A percentile compares a stretch with the other conserved stretches of the same genome.
These are phyloP conservation scores for Firmiana major DNA, from an alignment of 345 rosid genomes.

Conservation along the genomic window DNA sequence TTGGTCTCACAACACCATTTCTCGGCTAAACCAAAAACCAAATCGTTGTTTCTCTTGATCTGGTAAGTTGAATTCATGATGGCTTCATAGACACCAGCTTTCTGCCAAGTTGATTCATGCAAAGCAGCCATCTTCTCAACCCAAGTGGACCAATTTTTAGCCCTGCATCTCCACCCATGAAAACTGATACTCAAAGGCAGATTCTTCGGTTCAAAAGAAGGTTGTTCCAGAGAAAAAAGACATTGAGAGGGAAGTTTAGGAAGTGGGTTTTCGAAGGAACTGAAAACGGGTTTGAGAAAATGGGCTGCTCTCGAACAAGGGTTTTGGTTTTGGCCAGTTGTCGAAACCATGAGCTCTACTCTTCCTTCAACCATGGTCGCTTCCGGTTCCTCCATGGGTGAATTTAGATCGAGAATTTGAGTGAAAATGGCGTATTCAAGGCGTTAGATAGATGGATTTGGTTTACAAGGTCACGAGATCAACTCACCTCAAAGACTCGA, in stretches of 20 bases:
- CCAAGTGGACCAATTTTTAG: conserved; percentile 24
- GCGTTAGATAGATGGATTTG: neutral
- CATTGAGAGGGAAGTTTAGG: conserved; percentile 10
- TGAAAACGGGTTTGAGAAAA: conserved; percentile 20
- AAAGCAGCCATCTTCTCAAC: conserved; percentile 20
- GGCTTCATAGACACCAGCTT: conserved; percentile 31
- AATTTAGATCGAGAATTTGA: neutral
- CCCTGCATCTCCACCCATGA: conserved; percentile 25
- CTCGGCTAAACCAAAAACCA: conserved; percentile 30
- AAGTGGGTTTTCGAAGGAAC: neutral
- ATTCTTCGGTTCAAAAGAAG: conserved; percentile 1
- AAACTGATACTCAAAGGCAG: conserved; percentile 23
- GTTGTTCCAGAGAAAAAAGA: neutral
- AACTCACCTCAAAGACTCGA: neutral
- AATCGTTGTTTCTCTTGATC: conserved; percentile 18
- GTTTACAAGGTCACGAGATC: neutral
- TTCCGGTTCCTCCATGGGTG: conserved; percentile 14
- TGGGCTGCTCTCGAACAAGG: conserved; percentile 20
- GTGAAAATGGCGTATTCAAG: neutral
- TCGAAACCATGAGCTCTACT: conserved; percentile 25
- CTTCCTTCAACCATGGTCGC: conserved; percentile 16
- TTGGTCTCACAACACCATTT: conserved; percentile 34
- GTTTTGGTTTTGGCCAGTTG: conserved; percentile 11
- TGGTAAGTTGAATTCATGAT: conserved; percentile 28
- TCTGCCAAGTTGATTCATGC: conserved; percentile 25